Base-by-base conservation (phyloP, 2,329 filamentous ascomycete genomes). In the Endocalyx cinctus region DNA sequence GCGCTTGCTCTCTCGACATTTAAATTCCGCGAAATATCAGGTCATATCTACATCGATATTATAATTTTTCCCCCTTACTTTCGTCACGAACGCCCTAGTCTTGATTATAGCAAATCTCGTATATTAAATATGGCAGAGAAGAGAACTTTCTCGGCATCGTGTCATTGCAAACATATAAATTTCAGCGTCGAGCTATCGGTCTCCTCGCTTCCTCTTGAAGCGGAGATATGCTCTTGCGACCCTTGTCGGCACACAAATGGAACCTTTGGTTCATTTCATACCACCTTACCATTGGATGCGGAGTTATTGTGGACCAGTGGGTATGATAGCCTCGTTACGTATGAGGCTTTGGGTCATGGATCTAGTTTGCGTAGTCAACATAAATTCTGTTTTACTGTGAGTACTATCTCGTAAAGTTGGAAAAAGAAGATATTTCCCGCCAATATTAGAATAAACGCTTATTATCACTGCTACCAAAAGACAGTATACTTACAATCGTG, bases 191-290 rank as follows among this genome's bases (percentile, higher is more conserved):
- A 62, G 5, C 39, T 72, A 1, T 60, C 63, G 1, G 43, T 41
- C 4, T 48, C 57, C 0, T 43, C 48, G 2, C 58, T 71, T 0
- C 68, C 67, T 0, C 52, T 72, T 5, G 48, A 53, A 10, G 54
- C 58, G 11, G 60, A 69, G 37, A 50, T 70, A 33, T 72, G 68
- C 43, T 61, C 67, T 38, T 72, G 68, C 51, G 62, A 58, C 42
- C 44, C 64, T 18, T 72, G 68, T 33, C 64, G 67, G 22, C 59
- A 60, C 35, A 55, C 54, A 3, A 59, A 63, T 23, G 67, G 68
- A 13, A 57, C 59, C 1, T 56, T 66, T 27, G 58, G 59, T 42
- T 52, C 58, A 39, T 67, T 70, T 40, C 66, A 70, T 48, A 47
- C 62, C 2, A 25, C 41, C 1, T 46, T 71, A 1, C 59, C 62